phyloP scores from a whole-genome alignment of 2,329 filamentous ascomycete genomes.

The Thelonectria blattea region DNA sequence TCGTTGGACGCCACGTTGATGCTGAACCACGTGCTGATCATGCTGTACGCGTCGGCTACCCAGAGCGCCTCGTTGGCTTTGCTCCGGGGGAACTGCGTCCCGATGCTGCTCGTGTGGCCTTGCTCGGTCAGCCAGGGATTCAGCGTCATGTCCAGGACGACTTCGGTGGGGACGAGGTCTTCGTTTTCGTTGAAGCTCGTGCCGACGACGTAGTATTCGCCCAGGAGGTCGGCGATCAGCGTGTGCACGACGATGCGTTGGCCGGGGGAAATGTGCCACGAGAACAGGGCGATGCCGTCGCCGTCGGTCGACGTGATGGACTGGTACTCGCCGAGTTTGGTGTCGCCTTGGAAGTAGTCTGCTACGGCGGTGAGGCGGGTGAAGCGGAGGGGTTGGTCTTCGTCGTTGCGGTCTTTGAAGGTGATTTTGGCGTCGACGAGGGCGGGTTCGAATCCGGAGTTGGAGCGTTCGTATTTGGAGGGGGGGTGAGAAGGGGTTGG shows the following conservation, averaged over 20 bases:
- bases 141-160: background rate
- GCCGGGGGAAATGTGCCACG: background rate
- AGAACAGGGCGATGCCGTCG: background rate
- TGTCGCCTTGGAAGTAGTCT: background rate
- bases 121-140: background rate
- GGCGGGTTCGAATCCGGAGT: background rate
- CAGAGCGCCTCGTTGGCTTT: background rate
- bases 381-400: background rate
- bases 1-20: background rate
- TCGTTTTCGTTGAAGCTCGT: background rate
- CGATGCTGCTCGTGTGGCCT: background rate
- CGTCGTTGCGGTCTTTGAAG: background rate
- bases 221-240: background rate
- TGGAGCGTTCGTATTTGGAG: background rate
- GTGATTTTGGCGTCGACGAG: background rate
- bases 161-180: background rate
- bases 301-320: background rate
- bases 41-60: conserved; percentile 3
- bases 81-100: background rate
- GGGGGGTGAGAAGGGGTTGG: background rate
- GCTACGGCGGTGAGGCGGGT: background rate
- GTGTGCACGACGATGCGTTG: background rate
- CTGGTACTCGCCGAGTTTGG: background rate
- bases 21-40: background rate
- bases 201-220: background rate